Base-by-base conservation (phyloP, 2,329 filamentous ascomycete species). In the Fusarium staphyleae region DNA sequence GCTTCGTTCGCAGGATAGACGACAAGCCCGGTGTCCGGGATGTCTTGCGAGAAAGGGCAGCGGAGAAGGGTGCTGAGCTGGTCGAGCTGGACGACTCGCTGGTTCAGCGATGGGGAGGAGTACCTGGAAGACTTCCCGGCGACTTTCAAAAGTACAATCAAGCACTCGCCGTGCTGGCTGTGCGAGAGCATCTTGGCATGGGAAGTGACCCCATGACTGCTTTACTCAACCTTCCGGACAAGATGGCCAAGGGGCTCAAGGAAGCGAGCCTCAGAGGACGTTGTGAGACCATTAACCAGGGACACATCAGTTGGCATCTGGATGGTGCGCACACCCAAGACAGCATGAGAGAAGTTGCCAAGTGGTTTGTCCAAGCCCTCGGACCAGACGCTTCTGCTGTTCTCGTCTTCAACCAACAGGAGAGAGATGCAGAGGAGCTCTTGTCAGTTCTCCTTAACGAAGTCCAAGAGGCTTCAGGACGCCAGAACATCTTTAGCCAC, bases 341-440 rank as follows among this genome's bases (percentile, higher is more conserved):
- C 65, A 96, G 91, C 65, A 85, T 97, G 58, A 81, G 85, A 45
- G 81, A 90, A 34, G 89, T 89, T 10, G 90, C 86, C 3, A 79
- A 78, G 61, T 97, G 93, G 93, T 93, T 93, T 66, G 83, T 83
- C 2, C 74, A 74, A 7, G 75, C 79, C 40, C 67, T 81, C n/a
- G 68, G 50, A 7, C 33, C 58, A 1, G 52, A 57, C 0, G 69
- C 70, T 7, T 45, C 60, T 19, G 73, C 77, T 36, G 77, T 90
- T 0, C 76, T 98, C 37, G 81, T 98, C 40, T 98, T 98, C 79
- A 97, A 97, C 73, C 93, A 97, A 73, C 91, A 96, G 69, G 91
- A 91, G 9, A 85, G 92, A 26, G 87, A 96, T 67, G 89, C 90
- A 5, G 75, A 78, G 4, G 77, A 82, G 13, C 80, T 96, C 1